Conservation (phyloP, 495 filamentous ascomycete species). For the Penicillium robsamsonii region DNA sequence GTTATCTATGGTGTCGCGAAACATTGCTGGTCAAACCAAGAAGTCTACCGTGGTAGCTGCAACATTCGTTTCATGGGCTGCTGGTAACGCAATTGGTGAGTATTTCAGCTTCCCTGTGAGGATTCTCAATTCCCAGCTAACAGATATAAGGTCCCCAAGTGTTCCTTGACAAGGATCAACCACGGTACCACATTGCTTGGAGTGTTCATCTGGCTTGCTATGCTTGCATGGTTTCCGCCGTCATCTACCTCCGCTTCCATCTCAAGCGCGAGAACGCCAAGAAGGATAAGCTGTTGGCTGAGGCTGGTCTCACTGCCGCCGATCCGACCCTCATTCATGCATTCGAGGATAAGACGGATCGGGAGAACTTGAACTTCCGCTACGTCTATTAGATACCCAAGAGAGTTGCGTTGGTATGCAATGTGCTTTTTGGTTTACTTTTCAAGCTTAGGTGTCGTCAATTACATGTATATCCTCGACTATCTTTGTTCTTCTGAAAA, state of each 20-base stretch:
- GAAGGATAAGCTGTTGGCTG: conserved; percentile 37
- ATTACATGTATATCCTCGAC: not conserved
- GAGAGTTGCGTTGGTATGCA: not conserved
- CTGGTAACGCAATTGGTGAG: conserved; percentile 44
- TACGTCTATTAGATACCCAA: conserved; percentile 43
- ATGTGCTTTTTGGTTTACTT: not conserved
- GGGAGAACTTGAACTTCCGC: conserved; percentile 46
- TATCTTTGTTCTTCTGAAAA: not conserved
- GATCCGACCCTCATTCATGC: conserved; percentile 37
- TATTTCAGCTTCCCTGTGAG: not conserved
- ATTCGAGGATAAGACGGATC: conserved; percentile 51
- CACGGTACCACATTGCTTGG: conserved; percentile 42
- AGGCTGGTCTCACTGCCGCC: conserved; percentile 26
- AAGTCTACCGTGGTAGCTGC: conserved; percentile 52
- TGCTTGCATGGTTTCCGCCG: conserved; percentile 33
- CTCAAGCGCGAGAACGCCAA: conserved; percentile 37
- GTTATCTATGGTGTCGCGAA: conserved; percentile 58
- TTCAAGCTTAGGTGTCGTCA: not conserved
- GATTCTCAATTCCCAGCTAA: not conserved
- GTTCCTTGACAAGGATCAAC: conserved; percentile 38
- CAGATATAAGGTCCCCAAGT: conserved; percentile 43
- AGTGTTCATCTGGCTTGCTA: conserved; percentile 46
- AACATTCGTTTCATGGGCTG: conserved; percentile 45
- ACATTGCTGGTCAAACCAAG: conserved; percentile 70
- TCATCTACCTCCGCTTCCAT: conserved; percentile 40